phyloP scores from a whole-genome alignment of 177 flowering plant species.

The Vitis hybrid region DNA sequence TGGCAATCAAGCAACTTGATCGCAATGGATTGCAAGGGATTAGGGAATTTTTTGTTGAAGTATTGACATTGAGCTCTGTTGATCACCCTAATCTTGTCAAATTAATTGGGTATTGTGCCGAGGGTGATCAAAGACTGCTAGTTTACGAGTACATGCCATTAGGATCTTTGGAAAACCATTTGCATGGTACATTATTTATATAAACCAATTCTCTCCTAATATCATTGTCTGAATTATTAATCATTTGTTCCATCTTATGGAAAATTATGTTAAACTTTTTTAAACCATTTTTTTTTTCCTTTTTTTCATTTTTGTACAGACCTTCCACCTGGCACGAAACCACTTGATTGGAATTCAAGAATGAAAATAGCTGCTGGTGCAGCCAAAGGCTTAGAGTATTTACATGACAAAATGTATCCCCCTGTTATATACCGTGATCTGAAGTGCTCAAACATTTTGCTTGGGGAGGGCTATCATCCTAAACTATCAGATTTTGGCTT shows the following conservation, averaged over 20 bases:
- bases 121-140: constrained; percentile 71
- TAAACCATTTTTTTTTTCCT: background rate
- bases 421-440: constrained; percentile 85
- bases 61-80: constrained; percentile 58
- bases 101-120: constrained; percentile 74
- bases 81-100: constrained; percentile 85
- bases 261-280: background rate
- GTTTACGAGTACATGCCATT: constrained; percentile 89
- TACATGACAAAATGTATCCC: constrained; percentile 70
- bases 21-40: constrained; percentile 68
- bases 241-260: background rate
- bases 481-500: constrained; percentile 89
- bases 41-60: constrained; percentile 77
- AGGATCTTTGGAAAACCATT: constrained; percentile 75
- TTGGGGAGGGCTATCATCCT: constrained; percentile 65
- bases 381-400: constrained; percentile 75
- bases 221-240: background rate
- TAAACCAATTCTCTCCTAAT: background rate
- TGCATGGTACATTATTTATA: constrained; percentile 50
- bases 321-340: constrained; percentile 39
- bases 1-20: constrained; percentile 86
- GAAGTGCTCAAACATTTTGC: constrained; percentile 82
- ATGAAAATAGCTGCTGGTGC: constrained; percentile 87
- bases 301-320: constrained; percentile 29
- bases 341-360: constrained; percentile 74